A percentile compares a stretch with the other conserved stretches of the same genome.
These are phyloP conservation scores for Mediolabrus comicus DNA, from an alignment of 108 stramenopile genomes.

Conservation along the genomic window DNA sequence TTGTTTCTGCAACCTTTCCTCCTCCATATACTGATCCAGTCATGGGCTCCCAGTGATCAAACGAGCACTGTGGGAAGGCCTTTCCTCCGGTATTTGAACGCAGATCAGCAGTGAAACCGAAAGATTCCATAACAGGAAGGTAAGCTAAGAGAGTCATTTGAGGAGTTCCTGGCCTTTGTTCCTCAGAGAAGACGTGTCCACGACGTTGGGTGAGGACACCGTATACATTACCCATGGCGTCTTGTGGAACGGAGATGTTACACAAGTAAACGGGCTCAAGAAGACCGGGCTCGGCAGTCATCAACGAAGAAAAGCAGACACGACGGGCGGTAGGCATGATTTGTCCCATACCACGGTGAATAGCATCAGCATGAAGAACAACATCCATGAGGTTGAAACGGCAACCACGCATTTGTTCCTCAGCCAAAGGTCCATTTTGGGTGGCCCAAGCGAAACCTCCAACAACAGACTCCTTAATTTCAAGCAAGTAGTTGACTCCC, in stretches of 20 bases:
- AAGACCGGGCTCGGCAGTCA: constrained; percentile 90
- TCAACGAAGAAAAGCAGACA: constrained; percentile 96
- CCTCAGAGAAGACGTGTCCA: constrained; percentile 99
- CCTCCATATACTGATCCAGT: constrained; percentile 88
- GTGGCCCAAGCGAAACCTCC: constrained; percentile 99
- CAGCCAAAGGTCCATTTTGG: constrained; percentile 96
- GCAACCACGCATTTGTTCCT: constrained; percentile 97
- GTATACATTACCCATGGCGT: constrained; percentile 99
- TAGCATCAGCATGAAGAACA: constrained; percentile 99
- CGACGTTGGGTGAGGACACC: constrained; percentile 98
- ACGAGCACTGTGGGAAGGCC: constrained; percentile 99
- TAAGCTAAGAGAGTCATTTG: constrained; percentile 98
- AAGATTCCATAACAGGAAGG: constrained; percentile 99
- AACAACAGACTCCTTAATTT: constrained; percentile 99
- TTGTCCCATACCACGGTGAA: constrained; percentile 99
- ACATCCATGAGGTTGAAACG: constrained; percentile 99
- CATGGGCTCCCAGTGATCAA: constrained; percentile 99
- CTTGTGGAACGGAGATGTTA: constrained; percentile 98
- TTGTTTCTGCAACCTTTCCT: constrained; percentile 88
- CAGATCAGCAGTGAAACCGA: constrained; percentile 99
- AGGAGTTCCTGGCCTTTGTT: constrained; percentile 96
- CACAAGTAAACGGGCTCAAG: constrained; percentile 99
- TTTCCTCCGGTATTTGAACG: constrained; percentile 99
- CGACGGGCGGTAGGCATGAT: constrained; percentile 99
- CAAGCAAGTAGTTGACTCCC: constrained; percentile 99